Percentiles rank a stretch among this genome's conserved stretches.
phyloP scores from a whole-genome alignment of 441 rosid genomes.

The Populus tomentosa region DNA sequence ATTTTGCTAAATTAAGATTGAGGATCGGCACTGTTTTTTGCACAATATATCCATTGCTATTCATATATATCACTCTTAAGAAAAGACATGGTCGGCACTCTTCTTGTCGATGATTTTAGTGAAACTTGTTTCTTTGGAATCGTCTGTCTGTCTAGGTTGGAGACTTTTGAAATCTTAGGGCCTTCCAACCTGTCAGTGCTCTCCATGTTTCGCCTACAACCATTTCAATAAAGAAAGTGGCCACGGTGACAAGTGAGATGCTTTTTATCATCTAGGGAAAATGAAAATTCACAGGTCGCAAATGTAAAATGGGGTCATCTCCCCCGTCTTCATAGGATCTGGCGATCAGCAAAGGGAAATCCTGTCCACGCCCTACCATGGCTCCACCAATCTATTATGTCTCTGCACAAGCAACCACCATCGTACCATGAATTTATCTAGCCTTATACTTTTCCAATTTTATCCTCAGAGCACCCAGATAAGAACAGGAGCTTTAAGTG shows the following conservation, averaged over 20 bases:
- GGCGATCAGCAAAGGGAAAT: background rate
- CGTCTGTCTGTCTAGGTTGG: too few relatives aligned
- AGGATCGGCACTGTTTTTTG: background rate
- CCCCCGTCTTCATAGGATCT: background rate
- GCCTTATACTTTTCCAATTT: conserved; percentile 13
- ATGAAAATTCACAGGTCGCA: background rate
- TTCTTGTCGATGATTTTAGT: background rate
- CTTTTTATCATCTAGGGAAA: background rate
- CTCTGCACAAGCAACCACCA: conserved; percentile 23
- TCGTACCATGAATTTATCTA: conserved; percentile 2
- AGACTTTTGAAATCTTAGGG: too few relatives aligned
- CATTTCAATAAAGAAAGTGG: background rate
- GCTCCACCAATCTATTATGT: conserved; percentile 29
- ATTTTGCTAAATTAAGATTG: background rate
- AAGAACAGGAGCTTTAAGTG: background rate
- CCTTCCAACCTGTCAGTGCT: too few relatives aligned
- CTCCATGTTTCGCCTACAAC: background rate
- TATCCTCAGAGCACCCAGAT: conserved; percentile 6
- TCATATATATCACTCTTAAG: background rate
- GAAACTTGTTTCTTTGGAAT: background rate
- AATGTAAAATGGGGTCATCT: conserved; percentile 12
- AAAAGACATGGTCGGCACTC: background rate
- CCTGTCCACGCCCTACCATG: conserved; percentile 8
- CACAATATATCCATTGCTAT: background rate
- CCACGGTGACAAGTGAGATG: background rate